Evolutionary conservation across 805 yeast genomes (phyloP), one percentile per base, ranked within the genome.

Genomic region (Sugiyamaella chiloensis): DNA sequence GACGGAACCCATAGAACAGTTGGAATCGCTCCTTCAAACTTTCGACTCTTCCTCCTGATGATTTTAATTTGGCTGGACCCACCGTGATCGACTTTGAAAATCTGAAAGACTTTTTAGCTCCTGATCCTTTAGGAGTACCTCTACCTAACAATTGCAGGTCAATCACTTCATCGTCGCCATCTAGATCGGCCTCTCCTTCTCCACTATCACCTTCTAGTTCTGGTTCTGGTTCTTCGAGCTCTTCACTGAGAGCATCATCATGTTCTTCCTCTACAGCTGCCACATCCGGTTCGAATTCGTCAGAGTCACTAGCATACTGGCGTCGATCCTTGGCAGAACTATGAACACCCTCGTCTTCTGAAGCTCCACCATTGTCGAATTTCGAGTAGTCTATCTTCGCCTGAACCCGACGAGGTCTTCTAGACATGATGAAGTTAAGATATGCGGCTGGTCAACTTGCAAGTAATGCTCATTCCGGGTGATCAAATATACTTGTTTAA

Each of bases 1-100:
- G 71, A 53, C 79, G 73, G 23, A 64, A 58, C 0, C 90, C 90
- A 59, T 72, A 81, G 42, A 75, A 57, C 35, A 73, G 62, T 29
- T 58, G 60, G 32, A 73, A 54, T 41, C 74, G 69, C 29, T 74
- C 80, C 40, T 68, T 69, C 11, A 75, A 60, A 4, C 50, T 41
- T 24, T 45, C 52, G n/a, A 42, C 19, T 32, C 50, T 27, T 24
- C 37, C 23, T 20, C 30, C 11, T 14, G 17, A 9, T 4, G 17
- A 23, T 21, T 21, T 36, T 5, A 11, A 27, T 27, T 36, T 36
- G 4, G 12, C 23, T 20, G 36, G 42, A 7, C 27, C 12, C 1
- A 27, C 21, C 2, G 49, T n/a, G 20, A 43, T 24, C 16, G 40
- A 21, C 24, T 42, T 46, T 19, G 40, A 26, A 12, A 24, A 24